Base-by-base conservation (phyloP, 1,139 yeast species). In the Chernovozyma aurita region DNA sequence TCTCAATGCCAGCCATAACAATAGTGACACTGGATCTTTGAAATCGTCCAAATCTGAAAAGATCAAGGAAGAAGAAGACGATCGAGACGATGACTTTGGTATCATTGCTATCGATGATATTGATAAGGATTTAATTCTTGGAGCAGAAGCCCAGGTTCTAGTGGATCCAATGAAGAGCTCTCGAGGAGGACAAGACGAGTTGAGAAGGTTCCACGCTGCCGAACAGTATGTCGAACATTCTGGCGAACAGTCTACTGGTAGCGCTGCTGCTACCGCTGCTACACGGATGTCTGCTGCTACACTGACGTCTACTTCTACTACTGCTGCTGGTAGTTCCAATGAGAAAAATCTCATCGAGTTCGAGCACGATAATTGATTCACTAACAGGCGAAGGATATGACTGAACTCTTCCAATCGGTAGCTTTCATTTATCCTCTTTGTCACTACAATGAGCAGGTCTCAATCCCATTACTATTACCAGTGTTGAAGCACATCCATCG, bases 81-180 rank as follows among this genome's bases (percentile, higher is more conserved):
- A 68, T 34, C 43, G 62, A 24, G 75, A 70, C 40, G 75, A 69
- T 38, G 78, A 73, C 48, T 67, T 69, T 44, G 71, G 71, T 4
- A 64, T 62, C n/a, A 65, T 65, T 22, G 58, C 68, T 5, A 63
- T 69, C n/a, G 68, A 68, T 40, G 77, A 73, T 36, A 58, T 55
- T 30, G 77, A 71, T 43, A 70, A 67, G 42, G 78, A 70, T 40
- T 52, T 70, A 25, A 46, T 71, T 16, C 58, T 72, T 30, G 75
- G 73, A 18, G 68, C 76, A 1, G 78, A 72, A 39, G 69, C 71
- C 1, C 71, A 61, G 41, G 68, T 57, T 1, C 49, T 60, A 34
- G 51, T 49, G 11, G 66, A 59, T 30, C 50, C 50, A 7, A 37
- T 42, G 2, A 39, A 40, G 25, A 42, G 35, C 20, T 27, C 40